Conservation (phyloP, 306 rosid genomes). For the Cyamopsis tetragonoloba region DNA sequence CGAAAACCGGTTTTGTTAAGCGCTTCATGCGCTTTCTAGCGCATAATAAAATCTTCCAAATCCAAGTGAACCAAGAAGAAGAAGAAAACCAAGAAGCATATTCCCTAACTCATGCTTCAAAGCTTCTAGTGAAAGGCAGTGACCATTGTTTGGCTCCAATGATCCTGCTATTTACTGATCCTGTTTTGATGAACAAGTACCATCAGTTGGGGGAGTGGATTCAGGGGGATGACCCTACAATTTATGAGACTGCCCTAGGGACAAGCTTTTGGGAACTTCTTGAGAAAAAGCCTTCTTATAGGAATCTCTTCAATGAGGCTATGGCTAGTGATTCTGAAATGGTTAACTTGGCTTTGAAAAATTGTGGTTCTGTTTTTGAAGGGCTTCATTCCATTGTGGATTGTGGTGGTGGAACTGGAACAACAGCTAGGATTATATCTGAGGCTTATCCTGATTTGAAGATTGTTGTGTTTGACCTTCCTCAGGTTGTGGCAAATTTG, state of each 20-base stretch:
- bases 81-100: conserved; percentile 33
- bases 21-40: conserved; percentile 37
- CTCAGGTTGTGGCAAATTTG: background rate
- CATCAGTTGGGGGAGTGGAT: conserved; percentile 30
- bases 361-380: conserved; percentile 33
- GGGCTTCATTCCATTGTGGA: conserved; percentile 30
- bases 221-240: background rate
- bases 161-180: background rate
- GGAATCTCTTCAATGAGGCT: conserved; percentile 19
- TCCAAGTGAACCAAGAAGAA: background rate
- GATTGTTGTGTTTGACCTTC: conserved; percentile 16
- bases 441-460: background rate
- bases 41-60: conserved; percentile 28
- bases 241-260: conserved; percentile 28
- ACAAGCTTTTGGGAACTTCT: conserved; percentile 16
- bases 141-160: conserved; percentile 13
- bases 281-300: background rate
- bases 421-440: background rate
- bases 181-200: background rate
- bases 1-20: conserved; percentile 6
- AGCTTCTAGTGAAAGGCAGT: conserved; percentile 24
- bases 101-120: conserved; percentile 24
- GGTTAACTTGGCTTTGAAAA: conserved; percentile 31
- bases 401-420: conserved; percentile 13
- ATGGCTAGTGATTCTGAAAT: conserved; percentile 42